phyloP scores from a whole-genome alignment of 1,284 basidiomycete species.

The Vanrija sp. region DNA sequence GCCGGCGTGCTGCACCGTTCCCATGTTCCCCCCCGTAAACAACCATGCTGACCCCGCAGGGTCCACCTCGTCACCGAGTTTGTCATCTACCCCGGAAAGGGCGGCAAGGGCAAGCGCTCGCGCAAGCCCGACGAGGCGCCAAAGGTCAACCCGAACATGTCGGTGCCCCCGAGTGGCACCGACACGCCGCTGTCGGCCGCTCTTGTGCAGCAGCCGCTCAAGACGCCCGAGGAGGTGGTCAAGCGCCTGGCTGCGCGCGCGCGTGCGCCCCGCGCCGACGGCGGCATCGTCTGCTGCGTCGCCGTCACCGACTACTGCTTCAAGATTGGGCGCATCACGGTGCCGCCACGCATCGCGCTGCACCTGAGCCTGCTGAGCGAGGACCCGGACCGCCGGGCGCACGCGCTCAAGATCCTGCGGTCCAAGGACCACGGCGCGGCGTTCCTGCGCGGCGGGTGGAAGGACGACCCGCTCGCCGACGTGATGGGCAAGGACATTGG shows the following conservation, averaged over 20 bases:
- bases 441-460: conserved; percentile 43
- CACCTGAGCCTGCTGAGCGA: conserved; percentile 25
- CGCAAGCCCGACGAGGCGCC: conserved; percentile 3
- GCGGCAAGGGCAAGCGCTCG: conserved; percentile 18
- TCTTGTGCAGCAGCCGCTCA: background rate
- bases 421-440: conserved; percentile 35
- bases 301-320: conserved; percentile 66
- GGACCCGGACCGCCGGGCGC: conserved; percentile 16
- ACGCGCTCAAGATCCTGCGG: conserved; percentile 23
- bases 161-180: conserved; percentile 9
- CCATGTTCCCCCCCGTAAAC: no score
- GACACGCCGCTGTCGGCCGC: conserved; percentile 8
- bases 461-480: conserved; percentile 33
- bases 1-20: background rate
- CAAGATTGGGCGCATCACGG: conserved; percentile 69
- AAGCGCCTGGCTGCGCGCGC: conserved; percentile 5
- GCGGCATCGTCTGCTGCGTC: conserved; percentile 61
- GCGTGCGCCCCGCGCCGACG: conserved; percentile 38
- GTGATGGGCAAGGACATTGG: conserved; percentile 33
- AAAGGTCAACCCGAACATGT: conserved; percentile 10
- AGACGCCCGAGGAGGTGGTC: conserved; percentile 8
- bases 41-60: conserved; percentile 47
- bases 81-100: conserved; percentile 58
- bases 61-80: conserved; percentile 63
- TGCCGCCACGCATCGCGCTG: conserved; percentile 57